Conservation (phyloP, 2,329 filamentous ascomycete genomes). For the Trichocomaceae sp. region DNA sequence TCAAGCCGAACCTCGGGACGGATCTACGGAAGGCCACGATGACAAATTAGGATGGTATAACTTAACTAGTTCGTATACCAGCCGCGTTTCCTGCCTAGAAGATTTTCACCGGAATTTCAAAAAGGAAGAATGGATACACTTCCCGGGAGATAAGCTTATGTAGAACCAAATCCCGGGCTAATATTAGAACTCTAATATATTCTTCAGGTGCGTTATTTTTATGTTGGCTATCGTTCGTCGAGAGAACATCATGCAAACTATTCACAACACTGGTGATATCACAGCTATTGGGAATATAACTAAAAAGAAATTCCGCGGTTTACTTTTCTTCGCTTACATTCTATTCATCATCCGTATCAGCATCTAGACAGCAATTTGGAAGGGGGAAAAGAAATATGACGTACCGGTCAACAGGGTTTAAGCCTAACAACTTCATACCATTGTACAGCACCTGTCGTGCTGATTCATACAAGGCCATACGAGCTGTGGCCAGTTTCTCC, state of each 20-base stretch:
- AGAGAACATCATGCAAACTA: too few species aligned
- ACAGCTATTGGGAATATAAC: slow-evolving; percentile 5
- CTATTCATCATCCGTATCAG: not conserved
- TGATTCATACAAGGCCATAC: slow-evolving; percentile 56
- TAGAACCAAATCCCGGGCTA: not conserved
- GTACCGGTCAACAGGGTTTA: slow-evolving; percentile 58
- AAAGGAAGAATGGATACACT: not conserved
- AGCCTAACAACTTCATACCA: slow-evolving; percentile 58
- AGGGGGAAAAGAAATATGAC: slow-evolving; percentile 12
- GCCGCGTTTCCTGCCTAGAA: too few species aligned
- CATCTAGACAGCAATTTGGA: not conserved
- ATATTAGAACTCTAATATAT: not conserved
- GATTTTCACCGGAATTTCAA: not conserved
- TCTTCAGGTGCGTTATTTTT: not conserved
- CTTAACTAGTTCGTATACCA: too few species aligned
- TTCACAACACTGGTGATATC: too few species aligned
- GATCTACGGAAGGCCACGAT: too few species aligned
- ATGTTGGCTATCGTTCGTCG: not conserved
- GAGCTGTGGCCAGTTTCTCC: slow-evolving; percentile 50
- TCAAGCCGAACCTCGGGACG: too few species aligned
- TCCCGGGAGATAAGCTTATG: not conserved
- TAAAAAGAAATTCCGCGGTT: not conserved
- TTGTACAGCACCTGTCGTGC: slow-evolving; percentile 59
- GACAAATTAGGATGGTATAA: too few species aligned
- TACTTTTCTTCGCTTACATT: slow-evolving; percentile 1